Percentiles rank a stretch among this genome's conserved stretches.
These are phyloP conservation scores for Conoideocrella luteorostrata DNA, from an alignment of 2,329 filamentous ascomycete genomes.

Conservation along the genomic window DNA sequence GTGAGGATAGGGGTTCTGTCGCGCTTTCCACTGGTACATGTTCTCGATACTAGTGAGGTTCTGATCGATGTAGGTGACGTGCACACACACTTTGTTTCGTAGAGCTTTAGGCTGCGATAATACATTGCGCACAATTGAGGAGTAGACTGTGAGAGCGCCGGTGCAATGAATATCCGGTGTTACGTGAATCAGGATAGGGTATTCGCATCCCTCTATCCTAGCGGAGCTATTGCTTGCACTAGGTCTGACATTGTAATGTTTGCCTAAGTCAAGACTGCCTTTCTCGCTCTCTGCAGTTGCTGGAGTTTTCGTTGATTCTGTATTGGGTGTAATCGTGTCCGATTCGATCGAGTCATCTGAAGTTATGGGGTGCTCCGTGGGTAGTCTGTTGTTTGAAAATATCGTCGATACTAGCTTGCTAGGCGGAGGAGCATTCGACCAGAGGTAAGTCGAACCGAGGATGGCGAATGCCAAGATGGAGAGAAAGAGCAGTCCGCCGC, in stretches of 20 bases:
- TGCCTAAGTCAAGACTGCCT: background rate
- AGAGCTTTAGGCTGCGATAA: background rate
- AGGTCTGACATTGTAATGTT: background rate
- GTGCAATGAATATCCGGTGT: conserved; percentile 1
- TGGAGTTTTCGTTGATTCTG: background rate
- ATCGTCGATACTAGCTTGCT: background rate
- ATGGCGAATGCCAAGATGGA: background rate
- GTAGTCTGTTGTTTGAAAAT: background rate
- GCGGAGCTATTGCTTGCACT: background rate
- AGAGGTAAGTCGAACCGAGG: background rate
- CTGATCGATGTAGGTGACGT: conserved; percentile 1
- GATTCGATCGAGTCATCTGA: background rate
- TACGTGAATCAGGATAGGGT: conserved; percentile 1
- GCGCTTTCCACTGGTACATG: conserved; percentile 1
- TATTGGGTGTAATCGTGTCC: background rate
- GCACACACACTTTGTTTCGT: background rate
- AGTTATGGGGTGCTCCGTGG: background rate
- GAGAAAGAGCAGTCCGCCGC: background rate
- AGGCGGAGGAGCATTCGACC: background rate
- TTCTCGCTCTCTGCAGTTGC: background rate
- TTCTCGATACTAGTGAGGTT: background rate
- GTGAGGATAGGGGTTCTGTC: background rate
- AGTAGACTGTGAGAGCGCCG: background rate
- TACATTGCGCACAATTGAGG: conserved; percentile 1
- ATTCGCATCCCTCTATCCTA: background rate